Base-by-base conservation (phyloP, 257 asterid genomes). In the Solanum pennellii region DNA sequence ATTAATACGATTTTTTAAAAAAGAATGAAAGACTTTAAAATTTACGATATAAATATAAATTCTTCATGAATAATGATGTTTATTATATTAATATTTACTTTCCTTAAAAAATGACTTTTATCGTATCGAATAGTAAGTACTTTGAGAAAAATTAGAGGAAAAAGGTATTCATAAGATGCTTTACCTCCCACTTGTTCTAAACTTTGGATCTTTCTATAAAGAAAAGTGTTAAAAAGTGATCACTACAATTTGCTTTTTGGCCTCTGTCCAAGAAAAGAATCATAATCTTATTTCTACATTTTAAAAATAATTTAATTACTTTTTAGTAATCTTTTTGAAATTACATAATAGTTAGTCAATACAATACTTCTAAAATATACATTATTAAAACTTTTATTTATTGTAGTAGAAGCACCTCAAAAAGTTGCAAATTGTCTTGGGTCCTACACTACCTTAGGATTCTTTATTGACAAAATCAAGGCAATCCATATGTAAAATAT, bases 1-100 rank as follows among this genome's bases (percentile, higher is more conserved):
- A 9, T 33, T 0, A 0, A 31, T 15, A 3, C 1, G 3, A 16
- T 7, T 1, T 15, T 3, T 3, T 7, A 9, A 9, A 0, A 72
- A 33, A 72, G 1, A 29, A 33, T 0, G 3, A 5, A 71, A 16
- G 25, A 16, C 1, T 33, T 69, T 69, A 33, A 0, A 69, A 31
- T 1, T 69, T 31, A 7, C 4, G 2, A 2, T 18, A 7, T 18
- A 56, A 7, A 20, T 56, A 18, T 56, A 0, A 56, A 3, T 56
- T 18, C 25, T 56, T 56, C 11, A 56, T 56, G 11, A 52, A 52
- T 52, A 52, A 18, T 6, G 12, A 7, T 1, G 8, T 56, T 0
- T 18, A 1, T 56, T 18, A 2, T 56, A 56, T 4, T 5, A 18
- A 52, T 3, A 1, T 52, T 18, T 52, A 52, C n/a, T 4, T 52